phyloP scores from a whole-genome alignment of 2,329 filamentous ascomycete genomes.

The Grosmannia serpens region DNA sequence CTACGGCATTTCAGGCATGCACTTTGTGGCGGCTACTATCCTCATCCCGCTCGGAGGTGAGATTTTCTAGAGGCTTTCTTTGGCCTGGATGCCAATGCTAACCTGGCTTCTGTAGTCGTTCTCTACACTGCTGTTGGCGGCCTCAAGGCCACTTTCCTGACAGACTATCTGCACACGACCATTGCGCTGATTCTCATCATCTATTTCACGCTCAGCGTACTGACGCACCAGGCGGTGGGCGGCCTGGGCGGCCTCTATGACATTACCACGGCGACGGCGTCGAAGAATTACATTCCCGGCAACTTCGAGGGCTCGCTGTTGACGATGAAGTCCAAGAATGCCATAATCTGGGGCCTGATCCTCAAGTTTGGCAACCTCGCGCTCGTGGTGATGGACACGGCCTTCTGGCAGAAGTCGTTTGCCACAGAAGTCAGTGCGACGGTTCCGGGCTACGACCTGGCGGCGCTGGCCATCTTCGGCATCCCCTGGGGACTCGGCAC shows the following conservation, averaged over 20 bases:
- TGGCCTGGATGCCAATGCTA: not conserved
- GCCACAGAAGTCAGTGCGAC: slow-evolving; percentile 24
- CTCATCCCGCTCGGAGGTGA: slow-evolving; percentile 20
- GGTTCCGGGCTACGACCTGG: slow-evolving; percentile 24
- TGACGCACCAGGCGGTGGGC: slow-evolving; percentile 21
- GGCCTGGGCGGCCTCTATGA: slow-evolving; percentile 24
- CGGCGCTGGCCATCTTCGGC: slow-evolving; percentile 22
- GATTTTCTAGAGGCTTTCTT: not conserved
- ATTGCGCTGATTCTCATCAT: slow-evolving; percentile 26
- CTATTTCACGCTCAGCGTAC: slow-evolving; percentile 23
- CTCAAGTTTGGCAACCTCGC: slow-evolving; percentile 37
- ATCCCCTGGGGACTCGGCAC: slow-evolving; percentile 25
- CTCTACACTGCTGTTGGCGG: slow-evolving; percentile 28
- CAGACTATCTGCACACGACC: slow-evolving; percentile 28
- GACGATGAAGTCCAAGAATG: slow-evolving; percentile 23
- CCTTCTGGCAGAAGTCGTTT: slow-evolving; percentile 41
- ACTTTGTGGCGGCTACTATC: slow-evolving; percentile 28
- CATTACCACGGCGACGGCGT: slow-evolving; percentile 20
- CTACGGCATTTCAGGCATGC: slow-evolving; percentile 26
- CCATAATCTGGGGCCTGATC: slow-evolving; percentile 29
- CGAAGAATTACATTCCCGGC: slow-evolving; percentile 20
- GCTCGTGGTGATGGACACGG: slow-evolving; percentile 38
- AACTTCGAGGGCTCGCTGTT: slow-evolving; percentile 25
- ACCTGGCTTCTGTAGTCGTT: slow-evolving; percentile 17
- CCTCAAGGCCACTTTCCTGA: slow-evolving; percentile 27